Evolutionary conservation across 169 alveolate genomes (phyloP).

Genomic region (Eimeria sp.): DNA sequence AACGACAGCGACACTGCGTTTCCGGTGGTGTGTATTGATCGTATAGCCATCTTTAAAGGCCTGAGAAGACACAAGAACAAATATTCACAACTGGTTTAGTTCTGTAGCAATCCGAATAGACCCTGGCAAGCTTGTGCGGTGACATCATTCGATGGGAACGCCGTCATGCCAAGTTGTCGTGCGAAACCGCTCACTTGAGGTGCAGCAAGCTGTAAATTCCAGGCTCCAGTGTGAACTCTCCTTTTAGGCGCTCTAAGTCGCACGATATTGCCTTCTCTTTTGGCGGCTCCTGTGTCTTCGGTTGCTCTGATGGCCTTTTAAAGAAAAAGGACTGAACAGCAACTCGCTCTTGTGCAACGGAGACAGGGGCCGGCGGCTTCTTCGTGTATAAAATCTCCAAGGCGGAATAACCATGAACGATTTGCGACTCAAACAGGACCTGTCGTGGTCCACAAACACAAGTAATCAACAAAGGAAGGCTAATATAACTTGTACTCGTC

Average conservation of each 20-base stretch:
- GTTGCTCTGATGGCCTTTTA: background rate
- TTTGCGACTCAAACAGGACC: conserved; percentile 49
- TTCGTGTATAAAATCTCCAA: background rate
- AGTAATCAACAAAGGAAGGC: background rate
- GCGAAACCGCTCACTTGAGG: conserved; percentile 37
- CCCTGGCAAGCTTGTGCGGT: background rate
- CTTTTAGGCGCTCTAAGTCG: conserved; percentile 30
- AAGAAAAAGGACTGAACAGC: conserved; percentile 44
- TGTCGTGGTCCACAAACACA: background rate
- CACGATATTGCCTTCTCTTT: conserved; percentile 11
- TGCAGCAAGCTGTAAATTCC: conserved; percentile 59
- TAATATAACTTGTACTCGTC: background rate
- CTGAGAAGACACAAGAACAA: background rate
- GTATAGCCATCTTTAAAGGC: conserved; percentile 37
- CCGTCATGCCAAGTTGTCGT: background rate
- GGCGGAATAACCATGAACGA: conserved; percentile 46
- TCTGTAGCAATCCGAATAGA: background rate
- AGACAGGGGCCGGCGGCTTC: conserved; percentile 12
- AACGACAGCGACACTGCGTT: conserved; percentile 47
- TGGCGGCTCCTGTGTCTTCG: conserved; percentile 12
- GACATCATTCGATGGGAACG: background rate
- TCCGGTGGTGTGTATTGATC: conserved; percentile 64
- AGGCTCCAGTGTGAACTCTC: conserved; percentile 58
- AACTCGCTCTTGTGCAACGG: conserved; percentile 31
- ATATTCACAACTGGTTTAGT: too few species aligned